Evolutionary conservation across 306 rosid genomes (phyloP).

Genomic region (Begonia peltatifolia): DNA sequence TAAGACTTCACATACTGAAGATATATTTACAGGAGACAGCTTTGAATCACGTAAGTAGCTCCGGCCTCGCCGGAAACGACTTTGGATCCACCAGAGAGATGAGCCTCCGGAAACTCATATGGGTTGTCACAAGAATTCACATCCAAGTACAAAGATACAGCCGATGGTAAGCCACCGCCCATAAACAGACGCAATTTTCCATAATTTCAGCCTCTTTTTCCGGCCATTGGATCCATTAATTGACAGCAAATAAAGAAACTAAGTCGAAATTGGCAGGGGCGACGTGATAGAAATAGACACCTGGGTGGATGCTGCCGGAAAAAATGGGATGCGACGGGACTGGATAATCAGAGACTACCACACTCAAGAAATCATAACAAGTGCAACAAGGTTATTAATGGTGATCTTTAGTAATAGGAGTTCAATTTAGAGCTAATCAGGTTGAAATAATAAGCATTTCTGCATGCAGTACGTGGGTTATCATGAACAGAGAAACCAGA

Average conservation of each 20-base stretch:
- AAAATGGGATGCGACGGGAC: conserved; percentile 91
- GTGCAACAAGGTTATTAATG: conserved; percentile 58
- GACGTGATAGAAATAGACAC: conserved; percentile 83
- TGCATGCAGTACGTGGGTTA: conserved; percentile 71
- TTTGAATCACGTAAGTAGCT: conserved; percentile 65
- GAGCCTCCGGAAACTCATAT: conserved; percentile 74
- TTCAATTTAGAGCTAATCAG: too few species aligned
- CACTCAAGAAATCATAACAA: conserved; percentile 54
- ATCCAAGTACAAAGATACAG: conserved; percentile 84
- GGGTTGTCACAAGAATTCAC: conserved; percentile 84
- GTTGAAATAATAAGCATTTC: too few species aligned
- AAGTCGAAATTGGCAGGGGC: conserved; percentile 44
- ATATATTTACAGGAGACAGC: conserved; percentile 59
- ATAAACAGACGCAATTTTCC: background rate
- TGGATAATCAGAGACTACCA: conserved; percentile 76
- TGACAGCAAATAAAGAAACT: background rate
- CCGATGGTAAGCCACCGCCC: conserved; percentile 35
- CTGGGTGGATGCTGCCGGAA: conserved; percentile 90
- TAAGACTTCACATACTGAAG: background rate
- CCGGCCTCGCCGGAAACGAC: conserved; percentile 74
- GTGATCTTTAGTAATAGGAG: too few species aligned
- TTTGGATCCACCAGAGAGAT: conserved; percentile 83
- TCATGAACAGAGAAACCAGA: conserved; percentile 89
- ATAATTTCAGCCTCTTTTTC: too few species aligned
- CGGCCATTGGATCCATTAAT: too few species aligned